These are phyloP conservation scores for Schizosaccharomyces cryophilus DNA, from an alignment of 805 yeast species.

Conservation along the genomic window DNA sequence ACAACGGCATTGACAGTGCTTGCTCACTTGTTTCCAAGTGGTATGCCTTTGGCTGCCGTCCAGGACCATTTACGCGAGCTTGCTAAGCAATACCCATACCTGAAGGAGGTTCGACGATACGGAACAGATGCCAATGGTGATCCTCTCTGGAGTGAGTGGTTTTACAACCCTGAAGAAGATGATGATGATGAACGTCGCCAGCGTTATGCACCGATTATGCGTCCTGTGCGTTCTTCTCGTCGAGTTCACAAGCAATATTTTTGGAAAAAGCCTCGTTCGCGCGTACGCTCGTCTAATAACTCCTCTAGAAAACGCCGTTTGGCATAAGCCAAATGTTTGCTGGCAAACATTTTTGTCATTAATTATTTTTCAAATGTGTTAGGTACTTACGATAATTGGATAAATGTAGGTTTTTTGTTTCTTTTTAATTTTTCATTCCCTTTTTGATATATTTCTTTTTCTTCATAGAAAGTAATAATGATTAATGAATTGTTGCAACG, in stretches of 20 bases:
- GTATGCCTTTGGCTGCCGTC: neutral
- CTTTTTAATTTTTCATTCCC: neutral
- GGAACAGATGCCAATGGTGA: neutral
- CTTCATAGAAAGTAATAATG: neutral
- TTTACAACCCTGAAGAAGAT: neutral
- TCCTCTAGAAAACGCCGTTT: neutral
- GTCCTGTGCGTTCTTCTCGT: neutral
- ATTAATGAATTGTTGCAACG: no score
- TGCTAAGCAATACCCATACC: neutral
- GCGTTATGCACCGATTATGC: neutral
- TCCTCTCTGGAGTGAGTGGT: conserved; percentile 1
- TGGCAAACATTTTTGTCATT: neutral
- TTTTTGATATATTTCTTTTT: neutral
- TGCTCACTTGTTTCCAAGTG: neutral
- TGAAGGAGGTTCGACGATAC: neutral
- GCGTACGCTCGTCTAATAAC: neutral
- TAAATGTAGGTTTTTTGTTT: neutral
- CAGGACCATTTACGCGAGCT: neutral
- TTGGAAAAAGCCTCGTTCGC: neutral
- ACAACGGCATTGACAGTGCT: neutral
- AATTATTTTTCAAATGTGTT: neutral
- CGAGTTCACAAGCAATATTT: neutral
- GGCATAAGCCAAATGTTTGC: neutral
- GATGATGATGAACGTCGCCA: neutral
- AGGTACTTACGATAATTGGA: neutral